Evolutionary conservation across 305 asterid genomes (phyloP), one percentile per base, ranked within the genome.

Genomic region (Lippia alba): DNA sequence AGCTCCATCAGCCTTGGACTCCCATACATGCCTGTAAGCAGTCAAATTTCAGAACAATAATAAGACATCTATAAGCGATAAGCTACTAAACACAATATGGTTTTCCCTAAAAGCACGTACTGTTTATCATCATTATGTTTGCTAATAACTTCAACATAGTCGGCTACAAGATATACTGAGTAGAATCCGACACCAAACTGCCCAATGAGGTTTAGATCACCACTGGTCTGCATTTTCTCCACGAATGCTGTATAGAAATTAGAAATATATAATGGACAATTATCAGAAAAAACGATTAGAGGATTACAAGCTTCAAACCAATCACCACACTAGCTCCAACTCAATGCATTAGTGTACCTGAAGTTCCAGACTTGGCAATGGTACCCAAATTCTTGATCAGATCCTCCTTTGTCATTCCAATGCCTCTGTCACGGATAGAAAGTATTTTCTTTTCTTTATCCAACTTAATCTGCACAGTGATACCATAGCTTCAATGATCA

Each of bases 321-420:
- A 6, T 58, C 67, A 45, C 16, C 34, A 67, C 10, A 61, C 30
- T n/a, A 5, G 50, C 58, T 24, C 59, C 61, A 72, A 34, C 36
- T 55, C 56, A 19, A 39, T 33, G 30, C n/a, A 40, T 48, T 34
- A 49, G 30, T 76, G 19, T 76, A 90, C 97, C 97, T 81, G 96
- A 93, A 66, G 98, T 93, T 78, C 98, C 96, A 61, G 98, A 93
- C 70, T 86, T 86, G n/a, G 92, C 92, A 44, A 86, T 82, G 71
- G 92, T 86, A 30, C 92, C 92, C 87, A 86, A 75, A 75, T 86
- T 86, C 86, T 86, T 86, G 70, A 89, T 82, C 76, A 93, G 78
- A 76, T 93, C 98, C 77, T 93, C 98, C 82, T 93, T 93, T 17
- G 98, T 93, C 98, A 93, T 91, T 61, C 97, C 96, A 39, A 93